phyloP scores from a whole-genome alignment of 2,329 filamentous ascomycete genomes.

The Cryphonectria japonica region DNA sequence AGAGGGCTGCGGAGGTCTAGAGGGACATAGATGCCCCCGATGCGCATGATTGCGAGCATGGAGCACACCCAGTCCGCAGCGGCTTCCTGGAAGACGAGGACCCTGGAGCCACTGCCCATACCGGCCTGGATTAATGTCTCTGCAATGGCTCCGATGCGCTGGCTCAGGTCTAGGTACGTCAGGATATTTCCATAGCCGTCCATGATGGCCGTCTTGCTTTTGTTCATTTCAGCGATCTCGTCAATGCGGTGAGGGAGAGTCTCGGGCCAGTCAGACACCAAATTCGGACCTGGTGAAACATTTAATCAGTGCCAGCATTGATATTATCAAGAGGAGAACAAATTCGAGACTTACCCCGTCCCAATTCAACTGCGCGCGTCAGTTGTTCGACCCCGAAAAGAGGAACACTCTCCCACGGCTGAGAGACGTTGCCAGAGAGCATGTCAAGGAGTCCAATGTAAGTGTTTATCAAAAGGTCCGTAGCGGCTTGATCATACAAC shows the following conservation, averaged over 20 bases:
- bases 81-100: neutral
- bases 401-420: neutral
- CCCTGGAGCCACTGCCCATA: neutral
- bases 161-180: neutral
- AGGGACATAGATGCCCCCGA: conserved; percentile 46
- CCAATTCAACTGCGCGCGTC: neutral
- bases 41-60: conserved; percentile 45
- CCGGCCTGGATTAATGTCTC: neutral
- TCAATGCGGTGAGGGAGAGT: neutral
- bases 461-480: neutral
- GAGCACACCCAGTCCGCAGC: conserved; percentile 41
- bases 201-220: neutral
- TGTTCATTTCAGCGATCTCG: neutral
- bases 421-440: neutral
- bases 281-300: neutral
- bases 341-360: neutral
- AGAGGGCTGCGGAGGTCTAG: conserved; percentile 42
- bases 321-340: neutral
- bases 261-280: neutral
- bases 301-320: neutral
- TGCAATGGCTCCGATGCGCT: neutral
- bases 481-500: neutral
- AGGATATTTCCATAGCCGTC: neutral
- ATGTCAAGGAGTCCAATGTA: neutral
- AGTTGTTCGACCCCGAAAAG: neutral